Base-by-base conservation (phyloP, 257 asterid species). In the Cruciata laevipes region DNA sequence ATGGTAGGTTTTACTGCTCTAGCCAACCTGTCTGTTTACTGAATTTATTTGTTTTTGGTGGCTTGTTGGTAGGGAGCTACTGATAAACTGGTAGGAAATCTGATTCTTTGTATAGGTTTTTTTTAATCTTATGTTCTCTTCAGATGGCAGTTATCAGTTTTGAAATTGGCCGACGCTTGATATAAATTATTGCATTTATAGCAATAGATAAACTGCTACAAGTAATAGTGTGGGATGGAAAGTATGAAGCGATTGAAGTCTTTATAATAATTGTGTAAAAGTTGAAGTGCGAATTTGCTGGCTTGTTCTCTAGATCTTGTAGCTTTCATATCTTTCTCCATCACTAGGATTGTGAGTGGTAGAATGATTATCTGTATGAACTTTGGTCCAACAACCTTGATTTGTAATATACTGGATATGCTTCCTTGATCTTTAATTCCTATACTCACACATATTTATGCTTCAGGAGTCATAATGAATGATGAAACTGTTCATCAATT, bases 401-500 rank as follows among this genome's bases (percentile, higher is more conserved):
- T 6, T 66, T 18, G 23, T 38, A 37, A 49, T 21, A 59, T 27
- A 11, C n/a, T 9, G 53, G 38, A 16, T 21, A 58, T 58, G 63
- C 63, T 63, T 9, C 32, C n/a, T 23, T n/a, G 68, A 21, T 64
- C 55, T 63, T 23, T 23, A 3, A 64, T 12, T 18, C 12, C n/a
- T 25, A 11, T 44, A 21, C 20, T 27, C 24, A 63, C 42, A 2
- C 40, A 14, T 23, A 25, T 18, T 11, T 12, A 65, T 80, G 68
- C 53, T 85, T 80, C 95, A 93, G 99, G 99, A 71, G 95, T 90
- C 63, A 90, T 93, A 77, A 80, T 93, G 88, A 93, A 93, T 69
- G 99, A 93, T 69, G 99, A 86, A 83, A 93, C 99, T 66, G 96
- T 93, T 70, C 90, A 84, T 77, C 99, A 93, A 74, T 74, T 93